Conservation (phyloP, 2,329 filamentous ascomycete species). For the Diaporthe sp. region DNA sequence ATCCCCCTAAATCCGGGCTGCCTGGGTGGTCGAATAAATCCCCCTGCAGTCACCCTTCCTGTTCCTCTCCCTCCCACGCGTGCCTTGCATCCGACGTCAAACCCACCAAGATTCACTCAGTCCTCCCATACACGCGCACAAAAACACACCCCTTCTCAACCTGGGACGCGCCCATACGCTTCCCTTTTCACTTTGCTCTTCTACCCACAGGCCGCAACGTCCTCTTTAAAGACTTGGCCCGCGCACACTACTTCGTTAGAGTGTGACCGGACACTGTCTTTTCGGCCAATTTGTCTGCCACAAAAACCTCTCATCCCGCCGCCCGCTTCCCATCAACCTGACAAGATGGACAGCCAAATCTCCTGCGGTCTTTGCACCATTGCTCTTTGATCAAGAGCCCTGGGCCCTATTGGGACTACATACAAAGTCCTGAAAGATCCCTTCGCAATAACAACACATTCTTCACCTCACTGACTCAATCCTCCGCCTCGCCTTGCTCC, state of each 20-base stretch:
- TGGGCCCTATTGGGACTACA: constrained; percentile 22
- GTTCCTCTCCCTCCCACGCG: constrained; percentile 21
- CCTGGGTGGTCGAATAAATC: constrained; percentile 26
- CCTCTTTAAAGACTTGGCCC: neutral
- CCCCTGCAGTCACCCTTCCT: constrained; percentile 10
- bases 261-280: neutral
- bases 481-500: neutral
- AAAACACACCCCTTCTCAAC: neutral
- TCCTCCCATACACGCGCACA: neutral
- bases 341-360: constrained; percentile 34
- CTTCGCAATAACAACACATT: neutral
- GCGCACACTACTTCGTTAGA: neutral
- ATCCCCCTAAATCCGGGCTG: constrained; percentile 16
- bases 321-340: constrained; percentile 5
- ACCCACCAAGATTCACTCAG: neutral
- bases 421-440: constrained; percentile 9
- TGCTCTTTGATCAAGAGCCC: constrained; percentile 35
- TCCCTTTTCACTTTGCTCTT: neutral
- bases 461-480: constrained; percentile 11
- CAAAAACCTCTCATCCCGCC: neutral
- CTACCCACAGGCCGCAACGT: neutral
- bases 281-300: constrained; percentile 3
- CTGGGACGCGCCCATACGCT: neutral
- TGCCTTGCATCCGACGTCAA: constrained; percentile 21
- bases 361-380: constrained; percentile 21